Evolutionary conservation across 1,139 yeast species (phyloP).

Genomic region (Sporopachydermia cereana): DNA sequence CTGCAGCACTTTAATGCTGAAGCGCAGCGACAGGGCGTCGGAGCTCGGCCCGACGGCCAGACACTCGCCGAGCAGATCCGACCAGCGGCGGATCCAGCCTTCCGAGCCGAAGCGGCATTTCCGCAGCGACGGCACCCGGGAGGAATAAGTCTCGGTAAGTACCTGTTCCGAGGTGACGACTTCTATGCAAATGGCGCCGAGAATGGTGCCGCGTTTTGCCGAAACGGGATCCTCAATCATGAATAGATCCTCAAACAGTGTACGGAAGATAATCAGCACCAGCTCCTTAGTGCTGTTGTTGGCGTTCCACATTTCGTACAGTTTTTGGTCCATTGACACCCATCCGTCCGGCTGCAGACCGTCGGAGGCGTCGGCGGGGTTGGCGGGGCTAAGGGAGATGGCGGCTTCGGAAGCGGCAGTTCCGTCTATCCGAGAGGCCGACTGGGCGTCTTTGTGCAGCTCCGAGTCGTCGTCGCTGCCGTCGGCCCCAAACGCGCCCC

Average conservation of each 20-base stretch:
- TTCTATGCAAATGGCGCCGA: constrained; percentile 76
- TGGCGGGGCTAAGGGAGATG: constrained; percentile 12
- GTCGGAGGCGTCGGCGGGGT: constrained; percentile 11
- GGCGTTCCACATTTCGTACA: constrained; percentile 63
- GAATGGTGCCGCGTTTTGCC: constrained; percentile 61
- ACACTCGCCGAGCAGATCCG: constrained; percentile 46
- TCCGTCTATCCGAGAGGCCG: constrained; percentile 7
- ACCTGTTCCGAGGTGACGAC: constrained; percentile 64
- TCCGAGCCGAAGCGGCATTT: constrained; percentile 38
- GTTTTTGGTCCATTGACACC: constrained; percentile 75
- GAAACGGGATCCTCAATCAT: constrained; percentile 87
- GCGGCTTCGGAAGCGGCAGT: constrained; percentile 8
- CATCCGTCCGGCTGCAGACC: constrained; percentile 46
- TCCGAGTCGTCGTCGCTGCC: constrained; percentile 7
- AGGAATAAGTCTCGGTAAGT: constrained; percentile 57
- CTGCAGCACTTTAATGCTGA: constrained; percentile 61
- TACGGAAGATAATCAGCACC: constrained; percentile 65
- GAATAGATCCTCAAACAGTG: constrained; percentile 90
- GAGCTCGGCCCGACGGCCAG: constrained; percentile 20
- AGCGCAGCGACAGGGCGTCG: constrained; percentile 21
- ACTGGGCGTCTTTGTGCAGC: constrained; percentile 6
- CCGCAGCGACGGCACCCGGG: constrained; percentile 36
- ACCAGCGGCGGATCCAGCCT: constrained; percentile 88
- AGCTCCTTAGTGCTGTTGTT: constrained; percentile 59
- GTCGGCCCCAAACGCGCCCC: constrained; percentile 50